phyloP scores from a whole-genome alignment of 495 filamentous ascomycete species.

The Diplogelasinospora grovesii region DNA sequence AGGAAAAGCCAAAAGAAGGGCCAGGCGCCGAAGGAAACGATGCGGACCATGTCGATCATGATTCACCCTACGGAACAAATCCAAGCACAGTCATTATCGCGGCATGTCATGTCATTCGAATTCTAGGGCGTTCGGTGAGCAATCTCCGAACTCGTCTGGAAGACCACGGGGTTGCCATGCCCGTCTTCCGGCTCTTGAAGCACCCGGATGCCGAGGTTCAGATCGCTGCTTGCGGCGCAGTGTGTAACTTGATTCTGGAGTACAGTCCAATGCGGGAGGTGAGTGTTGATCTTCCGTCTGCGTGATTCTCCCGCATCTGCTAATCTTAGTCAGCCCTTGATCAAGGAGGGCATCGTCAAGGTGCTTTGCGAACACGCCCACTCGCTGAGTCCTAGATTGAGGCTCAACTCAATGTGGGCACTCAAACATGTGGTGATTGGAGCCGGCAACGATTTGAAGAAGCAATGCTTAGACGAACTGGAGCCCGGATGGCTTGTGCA shows the following conservation, averaged over 20 bases:
- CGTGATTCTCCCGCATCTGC: slow-evolving; percentile 12
- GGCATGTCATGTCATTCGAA: slow-evolving; percentile 71
- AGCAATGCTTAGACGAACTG: slow-evolving; percentile 67
- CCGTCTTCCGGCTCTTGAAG: slow-evolving; percentile 68
- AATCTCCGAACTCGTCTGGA: slow-evolving; percentile 79
- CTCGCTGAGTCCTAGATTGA: slow-evolving; percentile 62
- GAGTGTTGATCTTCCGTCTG: slow-evolving; percentile 19
- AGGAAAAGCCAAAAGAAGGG: slow-evolving; percentile 17
- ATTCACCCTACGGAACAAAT: slow-evolving; percentile 34
- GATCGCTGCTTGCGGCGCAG: slow-evolving; percentile 71
- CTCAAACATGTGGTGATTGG: slow-evolving; percentile 78
- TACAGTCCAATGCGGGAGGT: slow-evolving; percentile 88
- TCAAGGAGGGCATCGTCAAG: slow-evolving; percentile 68
- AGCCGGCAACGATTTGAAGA: slow-evolving; percentile 62
- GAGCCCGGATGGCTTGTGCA: slow-evolving; percentile 72
- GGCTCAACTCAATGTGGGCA: slow-evolving; percentile 82
- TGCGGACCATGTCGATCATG: slow-evolving; percentile 2
- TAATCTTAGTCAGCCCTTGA: slow-evolving; percentile 50
- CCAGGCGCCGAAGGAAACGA: too few relatives aligned
- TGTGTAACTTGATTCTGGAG: slow-evolving; percentile 78
- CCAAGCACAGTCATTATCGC: slow-evolving; percentile 66
- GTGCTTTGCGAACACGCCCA: slow-evolving; percentile 79
- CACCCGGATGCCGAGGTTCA: slow-evolving; percentile 75
- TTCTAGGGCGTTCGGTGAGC: slow-evolving; percentile 75
- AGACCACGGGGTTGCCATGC: slow-evolving; percentile 73